phyloP scores from a whole-genome alignment of 768 basidiomycete species.

The Pisolithus microcarpus region DNA sequence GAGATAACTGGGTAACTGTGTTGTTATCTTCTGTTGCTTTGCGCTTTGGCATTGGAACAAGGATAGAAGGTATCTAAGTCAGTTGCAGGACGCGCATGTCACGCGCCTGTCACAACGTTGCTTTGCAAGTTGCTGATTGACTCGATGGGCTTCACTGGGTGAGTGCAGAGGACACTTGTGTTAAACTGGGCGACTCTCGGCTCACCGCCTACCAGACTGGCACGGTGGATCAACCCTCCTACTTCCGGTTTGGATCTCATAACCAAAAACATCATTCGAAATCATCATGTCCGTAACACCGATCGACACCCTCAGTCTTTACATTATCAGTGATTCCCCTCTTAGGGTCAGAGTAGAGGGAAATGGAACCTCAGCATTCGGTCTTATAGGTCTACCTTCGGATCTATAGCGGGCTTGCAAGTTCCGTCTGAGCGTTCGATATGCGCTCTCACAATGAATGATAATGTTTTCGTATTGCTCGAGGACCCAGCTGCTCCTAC shows the following conservation, averaged over 20 bases:
- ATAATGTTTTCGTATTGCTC: slow-evolving; percentile 71
- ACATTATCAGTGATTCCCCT: slow-evolving; percentile 12
- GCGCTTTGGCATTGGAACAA: slow-evolving; percentile 31
- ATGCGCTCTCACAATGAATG: slow-evolving; percentile 71
- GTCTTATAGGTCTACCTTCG: slow-evolving; percentile 68
- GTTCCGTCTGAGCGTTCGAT: slow-evolving; percentile 58
- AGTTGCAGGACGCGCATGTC: slow-evolving; percentile 5
- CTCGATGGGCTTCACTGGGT: slow-evolving; percentile 62
- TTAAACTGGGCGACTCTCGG: not conserved
- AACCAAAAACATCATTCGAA: slow-evolving; percentile 57
- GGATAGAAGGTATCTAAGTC: not conserved
- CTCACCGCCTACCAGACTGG: slow-evolving; percentile 41
- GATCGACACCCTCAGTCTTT: slow-evolving; percentile 6
- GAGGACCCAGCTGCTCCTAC: slow-evolving; percentile 71
- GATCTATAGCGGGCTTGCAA: slow-evolving; percentile 45
- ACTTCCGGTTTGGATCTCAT: slow-evolving; percentile 62
- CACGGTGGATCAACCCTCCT: slow-evolving; percentile 81
- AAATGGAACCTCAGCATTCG: slow-evolving; percentile 66
- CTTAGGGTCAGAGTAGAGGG: slow-evolving; percentile 52
- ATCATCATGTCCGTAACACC: slow-evolving; percentile 51
- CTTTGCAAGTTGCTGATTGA: slow-evolving; percentile 5
- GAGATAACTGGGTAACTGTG: slow-evolving; percentile 13
- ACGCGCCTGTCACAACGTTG: slow-evolving; percentile 16
- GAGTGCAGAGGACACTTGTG: slow-evolving; percentile 3
- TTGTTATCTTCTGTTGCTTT: slow-evolving; percentile 26